Evolutionary conservation across 2,329 filamentous ascomycete genomes (phyloP).

Genomic region (Aspergillus cejpii): DNA sequence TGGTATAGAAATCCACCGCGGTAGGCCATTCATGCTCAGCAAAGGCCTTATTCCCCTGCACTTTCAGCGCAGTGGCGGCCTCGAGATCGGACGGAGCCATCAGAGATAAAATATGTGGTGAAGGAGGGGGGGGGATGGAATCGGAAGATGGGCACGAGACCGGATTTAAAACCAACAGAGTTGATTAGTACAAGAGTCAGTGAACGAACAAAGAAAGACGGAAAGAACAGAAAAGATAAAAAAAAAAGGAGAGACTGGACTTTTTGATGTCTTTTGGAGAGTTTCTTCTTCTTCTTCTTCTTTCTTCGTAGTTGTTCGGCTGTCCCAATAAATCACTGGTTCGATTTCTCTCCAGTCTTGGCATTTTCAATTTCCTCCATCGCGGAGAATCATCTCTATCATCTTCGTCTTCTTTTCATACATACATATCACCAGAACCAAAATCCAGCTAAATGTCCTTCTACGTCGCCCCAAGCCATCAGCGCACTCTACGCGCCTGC

Average conservation of each 20-base stretch:
- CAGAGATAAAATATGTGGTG: conserved; percentile 4
- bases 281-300: conserved; percentile 7
- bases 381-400: too few species aligned
- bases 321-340: conserved; percentile 1
- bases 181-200: too few species aligned
- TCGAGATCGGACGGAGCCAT: conserved; percentile 47
- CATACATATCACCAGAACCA: not conserved
- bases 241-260: conserved; percentile 4
- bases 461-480: conserved; percentile 66
- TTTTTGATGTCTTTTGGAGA: not conserved
- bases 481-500: conserved; percentile 86
- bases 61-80: conserved; percentile 77
- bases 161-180: too few species aligned
- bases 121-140: conserved; percentile 11
- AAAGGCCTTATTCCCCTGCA: conserved; percentile 92
- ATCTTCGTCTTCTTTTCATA: too few species aligned
- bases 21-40: conserved; percentile 75
- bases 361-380: too few species aligned
- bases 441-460: conserved; percentile 43
- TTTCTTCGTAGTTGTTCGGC: not conserved
- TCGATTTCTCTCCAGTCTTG: conserved; percentile 25
- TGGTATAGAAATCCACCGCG: conserved; percentile 75
- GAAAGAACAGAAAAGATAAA: conserved; percentile 1
- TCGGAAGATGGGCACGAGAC: conserved; percentile 24
- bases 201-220: conserved; percentile 2